These are phyloP conservation scores for Rhinocladiella mackenziei DNA, from an alignment of 2,329 filamentous ascomycete genomes.

Conservation along the genomic window DNA sequence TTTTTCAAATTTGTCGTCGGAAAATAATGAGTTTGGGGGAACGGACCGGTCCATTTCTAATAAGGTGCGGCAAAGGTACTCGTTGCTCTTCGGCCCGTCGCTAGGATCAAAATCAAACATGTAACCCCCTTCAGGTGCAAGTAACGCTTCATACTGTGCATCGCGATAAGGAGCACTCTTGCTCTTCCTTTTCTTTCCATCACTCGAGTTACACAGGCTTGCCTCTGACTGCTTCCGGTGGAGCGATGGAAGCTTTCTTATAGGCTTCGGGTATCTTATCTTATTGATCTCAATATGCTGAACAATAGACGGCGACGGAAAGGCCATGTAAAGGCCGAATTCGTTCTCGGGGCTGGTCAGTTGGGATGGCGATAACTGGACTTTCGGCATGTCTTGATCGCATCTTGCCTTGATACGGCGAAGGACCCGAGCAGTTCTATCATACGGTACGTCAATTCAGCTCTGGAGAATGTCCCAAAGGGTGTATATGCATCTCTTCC, in stretches of 20 bases:
- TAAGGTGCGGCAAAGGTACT: constrained; percentile 25
- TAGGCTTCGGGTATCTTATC: constrained; percentile 2
- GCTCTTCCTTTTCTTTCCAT: constrained; percentile 21
- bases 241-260: constrained; percentile 5
- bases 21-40: constrained; percentile 32
- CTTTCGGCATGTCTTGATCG: too few relatives aligned
- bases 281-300: constrained; percentile 8
- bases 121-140: constrained; percentile 26
- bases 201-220: constrained; percentile 20
- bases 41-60: constrained; percentile 5
- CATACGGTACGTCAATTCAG: too few relatives aligned
- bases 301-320: too few relatives aligned
- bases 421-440: too few relatives aligned
- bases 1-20: constrained; percentile 35
- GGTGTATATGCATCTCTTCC: too few relatives aligned
- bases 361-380: too few relatives aligned
- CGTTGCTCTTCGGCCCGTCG: neutral
- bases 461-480: too few relatives aligned
- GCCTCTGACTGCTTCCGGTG: constrained; percentile 23
- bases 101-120: constrained; percentile 17
- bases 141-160: constrained; percentile 15
- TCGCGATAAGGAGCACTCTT: constrained; percentile 27
- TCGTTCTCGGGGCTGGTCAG: too few relatives aligned
- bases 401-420: too few relatives aligned
- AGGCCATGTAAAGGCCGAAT: too few relatives aligned